Evolutionary conservation across 208 protist species (phyloP).

Genomic region (Acanthamoeba quina): DNA sequence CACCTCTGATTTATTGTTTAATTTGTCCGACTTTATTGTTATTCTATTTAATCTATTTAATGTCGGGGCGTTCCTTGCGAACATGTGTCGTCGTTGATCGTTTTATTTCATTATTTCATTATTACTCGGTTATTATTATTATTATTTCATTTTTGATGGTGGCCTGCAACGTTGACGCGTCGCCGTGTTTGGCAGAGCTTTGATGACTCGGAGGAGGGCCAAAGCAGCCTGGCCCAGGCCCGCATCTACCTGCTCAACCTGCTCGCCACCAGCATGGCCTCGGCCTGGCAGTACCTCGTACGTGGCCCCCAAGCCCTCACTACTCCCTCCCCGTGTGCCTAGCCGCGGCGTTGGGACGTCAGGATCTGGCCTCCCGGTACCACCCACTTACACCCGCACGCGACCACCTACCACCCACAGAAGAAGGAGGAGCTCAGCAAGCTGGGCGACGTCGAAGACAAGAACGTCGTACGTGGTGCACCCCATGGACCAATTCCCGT

Average conservation of each 20-base stretch:
- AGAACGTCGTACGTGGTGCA: conserved; percentile 36
- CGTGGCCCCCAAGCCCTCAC: not conserved
- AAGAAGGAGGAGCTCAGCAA: conserved; percentile 78
- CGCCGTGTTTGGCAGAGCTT: not conserved
- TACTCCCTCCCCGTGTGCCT: not conserved
- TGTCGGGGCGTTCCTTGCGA: too few species aligned
- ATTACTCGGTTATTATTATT: not conserved
- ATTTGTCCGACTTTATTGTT: not conserved
- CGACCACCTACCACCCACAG: not conserved
- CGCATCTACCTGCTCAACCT: not conserved
- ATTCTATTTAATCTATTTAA: not conserved
- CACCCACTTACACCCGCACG: too few species aligned
- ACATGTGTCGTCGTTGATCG: too few species aligned
- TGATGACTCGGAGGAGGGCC: not conserved
- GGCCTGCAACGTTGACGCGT: not conserved
- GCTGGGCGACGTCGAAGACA: conserved; percentile 78
- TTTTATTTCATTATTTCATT: too few species aligned
- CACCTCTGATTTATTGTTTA: not conserved
- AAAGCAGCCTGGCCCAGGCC: not conserved
- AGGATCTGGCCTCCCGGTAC: too few species aligned
- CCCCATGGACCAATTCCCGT: too few species aligned
- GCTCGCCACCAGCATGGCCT: not conserved
- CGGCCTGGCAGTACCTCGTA: conserved; percentile 9
- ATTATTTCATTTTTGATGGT: not conserved
- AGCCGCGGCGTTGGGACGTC: too few species aligned